Evolutionary conservation across 805 yeast species (phyloP).

Genomic region (Priceomyces medius): DNA sequence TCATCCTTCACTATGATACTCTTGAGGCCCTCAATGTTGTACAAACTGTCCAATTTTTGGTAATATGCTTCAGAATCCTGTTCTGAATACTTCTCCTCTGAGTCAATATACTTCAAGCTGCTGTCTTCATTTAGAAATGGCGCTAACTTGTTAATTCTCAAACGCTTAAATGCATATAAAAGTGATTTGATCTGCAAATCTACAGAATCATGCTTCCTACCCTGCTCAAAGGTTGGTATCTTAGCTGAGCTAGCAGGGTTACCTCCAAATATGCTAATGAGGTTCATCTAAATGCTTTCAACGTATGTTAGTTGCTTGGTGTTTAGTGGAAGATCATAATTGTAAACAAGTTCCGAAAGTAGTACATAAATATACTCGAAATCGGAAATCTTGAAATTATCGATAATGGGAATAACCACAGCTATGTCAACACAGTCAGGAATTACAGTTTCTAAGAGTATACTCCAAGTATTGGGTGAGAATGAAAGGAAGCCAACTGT

Average conservation of each 20-base stretch:
- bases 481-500: conserved; percentile 23
- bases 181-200: conserved; percentile 63
- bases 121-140: conserved; percentile 35
- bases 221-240: conserved; percentile 15
- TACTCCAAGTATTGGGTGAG: conserved; percentile 27
- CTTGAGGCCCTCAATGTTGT: conserved; percentile 49
- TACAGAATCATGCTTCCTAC: conserved; percentile 44
- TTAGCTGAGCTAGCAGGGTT: conserved; percentile 4
- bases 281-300: conserved; percentile 5
- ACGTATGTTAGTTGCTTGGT: background rate
- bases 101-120: conserved; percentile 17
- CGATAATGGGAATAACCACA: background rate
- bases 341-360: background rate
- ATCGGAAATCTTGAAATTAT: background rate
- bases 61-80: conserved; percentile 6
- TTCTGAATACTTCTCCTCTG: background rate
- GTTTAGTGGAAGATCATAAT: background rate
- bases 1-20: conserved; percentile 49
- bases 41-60: conserved; percentile 52
- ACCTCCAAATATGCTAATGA: conserved; percentile 3
- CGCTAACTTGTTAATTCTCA: conserved; percentile 41
- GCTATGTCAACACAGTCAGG: conserved; percentile 46
- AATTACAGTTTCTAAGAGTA: conserved; percentile 32
- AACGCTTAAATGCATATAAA: conserved; percentile 55
- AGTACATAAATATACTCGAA: background rate